Conservation (phyloP, 2,329 filamentous ascomycete genomes). For the Beauveria sp. region DNA sequence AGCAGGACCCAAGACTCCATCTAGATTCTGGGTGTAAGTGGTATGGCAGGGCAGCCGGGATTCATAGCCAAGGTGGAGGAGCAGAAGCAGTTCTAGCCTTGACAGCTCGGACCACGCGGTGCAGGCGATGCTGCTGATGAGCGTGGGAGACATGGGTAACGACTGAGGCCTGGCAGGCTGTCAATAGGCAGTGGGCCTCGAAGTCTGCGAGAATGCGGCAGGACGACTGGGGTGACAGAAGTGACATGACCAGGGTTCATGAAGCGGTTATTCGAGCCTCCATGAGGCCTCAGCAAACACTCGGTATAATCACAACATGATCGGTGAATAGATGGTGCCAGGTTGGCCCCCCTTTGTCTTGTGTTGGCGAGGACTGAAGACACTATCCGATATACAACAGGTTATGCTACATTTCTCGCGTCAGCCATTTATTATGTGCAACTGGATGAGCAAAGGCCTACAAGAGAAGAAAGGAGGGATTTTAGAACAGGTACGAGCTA, state of each 20-base stretch:
- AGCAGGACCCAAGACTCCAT: not conserved
- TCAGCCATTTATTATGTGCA: not conserved
- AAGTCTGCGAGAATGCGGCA: not conserved
- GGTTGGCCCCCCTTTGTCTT: no score
- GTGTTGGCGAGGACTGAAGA: not conserved
- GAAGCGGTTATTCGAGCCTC: not conserved
- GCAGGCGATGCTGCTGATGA: not conserved
- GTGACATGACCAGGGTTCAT: not conserved
- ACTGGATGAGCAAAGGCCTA: not conserved
- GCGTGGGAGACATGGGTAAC: not conserved
- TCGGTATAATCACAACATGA: not conserved
- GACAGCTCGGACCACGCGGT: constrained; percentile 1
- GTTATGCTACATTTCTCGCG: not conserved
- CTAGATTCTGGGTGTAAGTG: not conserved
- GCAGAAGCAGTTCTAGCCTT: constrained; percentile 5
- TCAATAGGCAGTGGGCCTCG: not conserved
- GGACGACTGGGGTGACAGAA: not conserved
- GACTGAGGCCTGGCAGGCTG: not conserved
- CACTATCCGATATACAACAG: no score
- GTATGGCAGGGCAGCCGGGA: not conserved
- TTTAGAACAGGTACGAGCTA: not conserved
- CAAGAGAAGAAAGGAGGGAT: not conserved
- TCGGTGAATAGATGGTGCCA: not conserved
- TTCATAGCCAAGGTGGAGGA: not conserved
- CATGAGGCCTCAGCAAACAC: not conserved